These are phyloP conservation scores for Thielaviopsis ethacetica DNA, from an alignment of 2,329 filamentous ascomycete species.

Conservation along the genomic window DNA sequence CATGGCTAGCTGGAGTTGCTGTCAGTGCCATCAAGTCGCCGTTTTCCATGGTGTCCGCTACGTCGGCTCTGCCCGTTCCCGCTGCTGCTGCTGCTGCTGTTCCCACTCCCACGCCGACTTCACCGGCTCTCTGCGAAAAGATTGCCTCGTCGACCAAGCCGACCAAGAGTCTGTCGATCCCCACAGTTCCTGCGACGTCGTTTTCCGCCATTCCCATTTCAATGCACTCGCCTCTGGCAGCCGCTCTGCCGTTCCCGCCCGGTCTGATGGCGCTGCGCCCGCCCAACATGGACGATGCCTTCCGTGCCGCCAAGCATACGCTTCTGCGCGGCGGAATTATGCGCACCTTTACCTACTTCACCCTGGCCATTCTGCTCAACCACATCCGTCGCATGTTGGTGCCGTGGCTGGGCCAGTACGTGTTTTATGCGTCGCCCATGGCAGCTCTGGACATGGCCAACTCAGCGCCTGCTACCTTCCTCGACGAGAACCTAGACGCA, in stretches of 20 bases:
- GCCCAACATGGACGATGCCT: constrained; percentile 9
- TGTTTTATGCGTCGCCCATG: constrained; percentile 18
- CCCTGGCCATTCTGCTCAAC: constrained; percentile 23
- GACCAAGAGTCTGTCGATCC: constrained; percentile 7
- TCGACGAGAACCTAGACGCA: constrained; percentile 16
- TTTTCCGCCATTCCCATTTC: constrained; percentile 7
- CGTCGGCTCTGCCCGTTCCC: not conserved
- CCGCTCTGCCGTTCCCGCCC: constrained; percentile 3
- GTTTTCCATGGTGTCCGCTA: not conserved
- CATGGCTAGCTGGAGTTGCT: constrained; percentile 5
- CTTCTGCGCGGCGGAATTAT: constrained; percentile 17
- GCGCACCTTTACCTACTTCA: constrained; percentile 16
- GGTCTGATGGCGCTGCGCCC: constrained; percentile 4
- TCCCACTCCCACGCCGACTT: constrained; percentile 6
- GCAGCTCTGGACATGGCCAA: constrained; percentile 22
- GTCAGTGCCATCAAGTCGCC: constrained; percentile 9
- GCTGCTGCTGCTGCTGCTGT: not conserved
- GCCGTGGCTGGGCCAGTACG: constrained; percentile 18
- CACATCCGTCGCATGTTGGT: constrained; percentile 22
- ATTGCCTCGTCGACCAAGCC: constrained; percentile 7
- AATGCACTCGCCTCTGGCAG: constrained; percentile 7
- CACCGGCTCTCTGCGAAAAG: constrained; percentile 9
- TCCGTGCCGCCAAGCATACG: constrained; percentile 10
- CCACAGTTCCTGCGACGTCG: constrained; percentile 3
- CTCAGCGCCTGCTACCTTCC: constrained; percentile 21